A percentile compares a stretch with the other conserved stretches of the same genome.
Evolutionary conservation across 805 yeast genomes (phyloP).

Genomic region (Brettanomyces custersianus): DNA sequence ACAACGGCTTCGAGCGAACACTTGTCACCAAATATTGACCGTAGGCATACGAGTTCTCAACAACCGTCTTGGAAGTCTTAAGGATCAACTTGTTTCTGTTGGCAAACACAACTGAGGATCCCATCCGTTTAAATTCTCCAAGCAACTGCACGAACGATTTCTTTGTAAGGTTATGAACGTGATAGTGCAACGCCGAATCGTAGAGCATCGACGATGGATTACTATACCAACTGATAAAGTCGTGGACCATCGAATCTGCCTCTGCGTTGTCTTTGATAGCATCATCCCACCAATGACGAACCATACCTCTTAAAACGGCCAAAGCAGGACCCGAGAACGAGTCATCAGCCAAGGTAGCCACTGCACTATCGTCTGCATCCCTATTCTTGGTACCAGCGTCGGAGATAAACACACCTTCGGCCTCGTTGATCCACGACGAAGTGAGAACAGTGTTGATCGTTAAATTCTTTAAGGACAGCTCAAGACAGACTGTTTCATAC

Average conservation of each 20-base stretch:
- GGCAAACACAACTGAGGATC: constrained; percentile 74
- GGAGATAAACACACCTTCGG: constrained; percentile 75
- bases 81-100: constrained; percentile 66
- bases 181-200: constrained; percentile 74
- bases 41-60: constrained; percentile 84
- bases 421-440: constrained; percentile 75
- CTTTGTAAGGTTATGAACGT: constrained; percentile 77
- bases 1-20: constrained; percentile 70
- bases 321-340: constrained; percentile 74
- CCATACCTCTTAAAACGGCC: constrained; percentile 57
- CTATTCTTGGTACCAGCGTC: constrained; percentile 28
- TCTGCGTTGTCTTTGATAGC: constrained; percentile 53
- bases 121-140: constrained; percentile 69
- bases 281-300: constrained; percentile 90
- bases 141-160: constrained; percentile 74
- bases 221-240: constrained; percentile 81
- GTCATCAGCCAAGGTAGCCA: constrained; percentile 59
- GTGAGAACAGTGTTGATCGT: constrained; percentile 82
- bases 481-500: constrained; percentile 70
- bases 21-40: constrained; percentile 77
- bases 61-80: constrained; percentile 65
- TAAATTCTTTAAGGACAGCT: constrained; percentile 68
- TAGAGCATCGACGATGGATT: constrained; percentile 63
- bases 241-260: constrained; percentile 79
- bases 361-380: constrained; percentile 10